Evolutionary conservation across 257 asterid species (phyloP), one percentile per base, ranked within the genome.

Genomic region (Solanum rostratum): DNA sequence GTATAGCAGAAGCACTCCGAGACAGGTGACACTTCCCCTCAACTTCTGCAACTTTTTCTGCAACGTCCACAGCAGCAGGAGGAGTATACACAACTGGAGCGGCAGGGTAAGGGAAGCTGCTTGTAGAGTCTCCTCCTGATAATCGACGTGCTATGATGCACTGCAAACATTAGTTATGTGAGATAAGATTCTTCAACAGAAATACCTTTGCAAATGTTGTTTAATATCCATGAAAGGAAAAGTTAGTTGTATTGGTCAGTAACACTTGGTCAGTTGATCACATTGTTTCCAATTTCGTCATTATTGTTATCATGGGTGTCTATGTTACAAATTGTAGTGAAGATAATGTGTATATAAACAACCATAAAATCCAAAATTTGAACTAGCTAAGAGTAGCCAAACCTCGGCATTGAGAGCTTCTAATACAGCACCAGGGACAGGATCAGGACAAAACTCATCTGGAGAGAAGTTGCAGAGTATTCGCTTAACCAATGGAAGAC

Each of bases 331-430:
- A 46, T 74, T 46, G 59, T 46, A 74, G 59, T 7, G 57, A 14
- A 24, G 59, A 19, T 14, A 43, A 73, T 14, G 29, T 24, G 13
- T 73, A 22, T 73, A 22, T 43, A 74, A 71, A 74, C 53, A 74
- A 6, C 55, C 59, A 22, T 74, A 46, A 74, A 46, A 7, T 74
- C 20, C 41, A 74, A 74, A 45, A 24, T 20, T 46, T 74, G 22
- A 24, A 74, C 59, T 74, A 74, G 81, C 60, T 22, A 74, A 15
- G 81, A 83, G 60, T 22, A 65, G 60, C 4, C 85, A 83, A 83
- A 96, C 99, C 97, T 96, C 99, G 37, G 97, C 97, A 85, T 96
- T 95, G 45, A 96, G 88, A n/a, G 99, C 97, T 87, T 96, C 99
- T 71, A 96, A 90, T 70, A 96, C 97, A 83, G 94, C 89, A 68